Conservation (phyloP, 495 filamentous ascomycete species). For the Penicillium arizonense region DNA sequence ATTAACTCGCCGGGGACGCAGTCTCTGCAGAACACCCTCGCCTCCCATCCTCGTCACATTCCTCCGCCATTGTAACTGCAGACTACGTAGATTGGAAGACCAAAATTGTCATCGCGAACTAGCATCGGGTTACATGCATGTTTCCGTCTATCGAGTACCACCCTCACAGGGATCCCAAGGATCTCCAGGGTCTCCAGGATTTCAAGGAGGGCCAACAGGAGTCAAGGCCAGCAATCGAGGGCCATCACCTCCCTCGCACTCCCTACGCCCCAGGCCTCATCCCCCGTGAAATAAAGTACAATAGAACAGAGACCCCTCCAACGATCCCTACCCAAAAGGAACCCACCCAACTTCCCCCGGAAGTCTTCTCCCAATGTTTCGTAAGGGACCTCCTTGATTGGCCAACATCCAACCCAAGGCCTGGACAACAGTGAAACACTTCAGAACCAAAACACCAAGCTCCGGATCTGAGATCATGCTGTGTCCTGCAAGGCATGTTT, state of each 20-base stretch:
- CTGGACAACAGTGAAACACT: constrained; percentile 16
- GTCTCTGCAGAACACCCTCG: constrained; percentile 4
- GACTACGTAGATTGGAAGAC: background rate
- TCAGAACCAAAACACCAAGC: constrained; percentile 5
- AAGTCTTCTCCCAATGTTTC: background rate
- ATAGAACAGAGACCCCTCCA: background rate
- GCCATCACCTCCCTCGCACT: background rate
- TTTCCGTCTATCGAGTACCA: background rate
- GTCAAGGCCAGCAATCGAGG: background rate
- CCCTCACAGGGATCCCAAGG: background rate
- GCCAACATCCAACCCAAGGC: background rate
- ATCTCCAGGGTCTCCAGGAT: too few species aligned
- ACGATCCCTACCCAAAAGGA: constrained; percentile 1
- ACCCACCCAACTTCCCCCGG: background rate
- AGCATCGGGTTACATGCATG: background rate
- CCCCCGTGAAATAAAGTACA: background rate
- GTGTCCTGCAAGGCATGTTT: constrained; percentile 29
- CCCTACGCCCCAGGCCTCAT: too few species aligned
- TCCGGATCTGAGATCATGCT: constrained; percentile 4
- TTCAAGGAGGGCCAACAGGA: background rate
- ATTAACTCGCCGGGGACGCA: constrained; percentile 2
- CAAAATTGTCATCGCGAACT: background rate
- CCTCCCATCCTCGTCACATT: constrained; percentile 18
- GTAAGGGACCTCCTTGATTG: constrained; percentile 3
- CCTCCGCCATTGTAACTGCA: constrained; percentile 1